Base-by-base conservation (phyloP, 2,329 filamentous ascomycete genomes). In the Metarhizium rileyi region DNA sequence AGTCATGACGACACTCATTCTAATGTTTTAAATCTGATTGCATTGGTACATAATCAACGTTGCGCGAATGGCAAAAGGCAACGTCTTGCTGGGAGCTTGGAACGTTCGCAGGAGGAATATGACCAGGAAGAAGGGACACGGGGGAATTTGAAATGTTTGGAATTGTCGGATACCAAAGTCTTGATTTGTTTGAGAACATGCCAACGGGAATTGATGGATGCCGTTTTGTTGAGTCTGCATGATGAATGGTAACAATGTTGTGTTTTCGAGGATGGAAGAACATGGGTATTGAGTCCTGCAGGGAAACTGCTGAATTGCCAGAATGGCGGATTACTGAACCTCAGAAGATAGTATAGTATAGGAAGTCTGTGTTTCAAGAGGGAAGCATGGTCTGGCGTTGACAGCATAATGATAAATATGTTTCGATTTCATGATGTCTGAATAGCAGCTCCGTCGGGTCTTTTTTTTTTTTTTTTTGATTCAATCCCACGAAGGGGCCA, bases 311-410 rank as follows among this genome's bases (percentile, higher is more conserved):
- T 42, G 38, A n/a, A 30, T 44, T 30, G 10, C 16, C 42, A 30
- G 23, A 30, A n/a, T 27, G 42, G 25, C 5, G 18, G 22, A 25
- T 25, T 14, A 25, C 10, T 8, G 12, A 25, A 38, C 18, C n/a
- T 20, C n/a, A 16, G 35, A 7, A 38, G 35, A 38, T 12, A 20
- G 35, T 14, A 12, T 16, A 16, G 33, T 14, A 12, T 36, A 12
- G n/a, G 22, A 16, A 14, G 38, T 14, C 12, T 7, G 6, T 42
- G 20, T 25, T 42, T 14, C 38, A 43, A 28, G 14, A 7, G 40
- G 18, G 22, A 18, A 36, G 49, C 45, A 45, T 50, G 41, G 41
- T 20, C 40, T 23, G 49, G 49, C 49, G 49, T 50, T 44, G 45
- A 41, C 33, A 48, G 45, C 45, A 48, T 48, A 44, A 45, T 50